These are phyloP conservation scores for Phialocephala subalpina DNA, from an alignment of 2,329 filamentous ascomycete genomes.

Conservation along the genomic window DNA sequence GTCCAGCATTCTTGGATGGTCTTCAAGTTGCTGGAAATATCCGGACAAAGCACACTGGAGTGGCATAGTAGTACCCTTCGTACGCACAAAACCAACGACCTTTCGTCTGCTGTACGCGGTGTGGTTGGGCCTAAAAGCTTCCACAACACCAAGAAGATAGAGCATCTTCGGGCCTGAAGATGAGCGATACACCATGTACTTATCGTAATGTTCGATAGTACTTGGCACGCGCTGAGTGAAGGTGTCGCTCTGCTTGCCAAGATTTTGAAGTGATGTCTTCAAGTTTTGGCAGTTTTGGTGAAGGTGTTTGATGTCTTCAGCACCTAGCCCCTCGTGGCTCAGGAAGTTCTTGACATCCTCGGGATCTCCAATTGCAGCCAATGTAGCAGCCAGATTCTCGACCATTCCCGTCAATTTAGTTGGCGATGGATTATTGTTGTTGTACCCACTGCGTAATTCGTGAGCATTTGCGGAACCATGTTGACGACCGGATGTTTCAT, in stretches of 20 bases:
- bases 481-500: neutral
- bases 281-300: neutral
- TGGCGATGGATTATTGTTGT: neutral
- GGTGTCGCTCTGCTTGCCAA: neutral
- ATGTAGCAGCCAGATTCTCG: neutral
- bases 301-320: neutral
- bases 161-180: neutral
- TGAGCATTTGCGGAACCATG: neutral
- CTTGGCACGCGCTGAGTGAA: neutral
- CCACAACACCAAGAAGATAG: conserved; percentile 15
- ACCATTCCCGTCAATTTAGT: neutral
- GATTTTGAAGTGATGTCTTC: neutral
- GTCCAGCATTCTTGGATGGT: conserved; percentile 21
- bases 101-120: conserved; percentile 14
- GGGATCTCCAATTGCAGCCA: neutral
- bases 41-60: conserved; percentile 19
- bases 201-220: conserved; percentile 14
- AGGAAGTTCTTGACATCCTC: conserved; percentile 4
- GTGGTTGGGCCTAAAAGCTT: conserved; percentile 12
- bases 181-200: conserved; percentile 12
- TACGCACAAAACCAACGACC: conserved; percentile 18
- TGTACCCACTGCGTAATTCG: neutral
- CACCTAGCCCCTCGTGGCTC: neutral
- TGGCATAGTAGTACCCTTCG: conserved; percentile 7
- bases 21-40: neutral